Conservation (phyloP, 2,329 filamentous ascomycete species). For the Talaromyces albobiverticillius region DNA sequence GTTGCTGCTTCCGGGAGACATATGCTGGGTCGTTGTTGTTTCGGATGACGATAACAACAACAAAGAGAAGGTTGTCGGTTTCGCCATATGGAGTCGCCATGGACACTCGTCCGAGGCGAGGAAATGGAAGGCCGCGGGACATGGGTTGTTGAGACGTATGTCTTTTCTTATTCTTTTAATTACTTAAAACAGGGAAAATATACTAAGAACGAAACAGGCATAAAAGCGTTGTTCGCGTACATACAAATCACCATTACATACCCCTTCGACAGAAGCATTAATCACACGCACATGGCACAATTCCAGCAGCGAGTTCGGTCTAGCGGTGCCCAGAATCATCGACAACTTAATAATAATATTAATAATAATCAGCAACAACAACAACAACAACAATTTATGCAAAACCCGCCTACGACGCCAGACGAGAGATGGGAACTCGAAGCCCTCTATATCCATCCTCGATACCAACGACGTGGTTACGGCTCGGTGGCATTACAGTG, state of each 20-base stretch:
- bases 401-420: not conserved
- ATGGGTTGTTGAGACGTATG: constrained; percentile 4
- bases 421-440: constrained; percentile 14
- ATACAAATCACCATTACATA: constrained; percentile 5
- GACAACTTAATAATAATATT: no score
- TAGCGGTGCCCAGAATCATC: not conserved
- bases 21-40: constrained; percentile 10
- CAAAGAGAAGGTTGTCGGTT: not conserved
- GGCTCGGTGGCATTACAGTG: constrained; percentile 6
- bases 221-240: not conserved
- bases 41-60: not conserved
- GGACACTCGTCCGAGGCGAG: not conserved
- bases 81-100: constrained; percentile 12
- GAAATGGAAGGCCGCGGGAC: constrained; percentile 6
- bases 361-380: no score
- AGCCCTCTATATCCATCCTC: constrained; percentile 12
- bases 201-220: not conserved
- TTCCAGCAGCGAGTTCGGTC: constrained; percentile 1
- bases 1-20: not conserved
- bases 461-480: constrained; percentile 5
- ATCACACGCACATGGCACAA: constrained; percentile 4
- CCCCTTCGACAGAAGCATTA: constrained; percentile 14
- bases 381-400: not conserved
- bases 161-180: not conserved
- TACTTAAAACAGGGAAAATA: not conserved